These are phyloP conservation scores for Craterostigma plantagineum DNA, from an alignment of 257 asterid genomes.

Conservation along the genomic window DNA sequence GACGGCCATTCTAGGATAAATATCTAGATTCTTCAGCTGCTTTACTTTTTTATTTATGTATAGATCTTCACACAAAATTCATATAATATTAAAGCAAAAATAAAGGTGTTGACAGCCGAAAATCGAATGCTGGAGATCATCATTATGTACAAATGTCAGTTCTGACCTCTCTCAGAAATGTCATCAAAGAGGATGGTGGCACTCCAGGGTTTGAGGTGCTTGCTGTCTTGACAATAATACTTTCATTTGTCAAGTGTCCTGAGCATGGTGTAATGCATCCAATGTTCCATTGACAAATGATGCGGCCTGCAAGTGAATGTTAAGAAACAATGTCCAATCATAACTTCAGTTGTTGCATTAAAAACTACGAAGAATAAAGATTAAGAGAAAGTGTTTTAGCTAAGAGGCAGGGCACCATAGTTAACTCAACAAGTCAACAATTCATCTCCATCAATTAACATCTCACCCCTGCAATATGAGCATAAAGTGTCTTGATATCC, in stretches of 20 bases:
- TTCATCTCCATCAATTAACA: constrained; percentile 11
- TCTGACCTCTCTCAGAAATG: constrained; percentile 70
- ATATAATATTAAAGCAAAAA: too few species aligned
- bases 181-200: constrained; percentile 91
- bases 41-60: too few species aligned
- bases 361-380: too few species aligned
- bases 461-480: constrained; percentile 73
- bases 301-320: constrained; percentile 16
- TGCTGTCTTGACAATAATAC: constrained; percentile 40
- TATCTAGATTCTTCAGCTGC: too few species aligned
- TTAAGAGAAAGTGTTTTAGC: too few species aligned
- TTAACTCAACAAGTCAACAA: constrained; percentile 5
- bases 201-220: constrained; percentile 78
- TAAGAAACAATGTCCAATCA: too few species aligned
- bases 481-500: constrained; percentile 45
- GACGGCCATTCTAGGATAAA: too few species aligned
- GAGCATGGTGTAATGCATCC: constrained; percentile 51
- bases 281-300: constrained; percentile 33
- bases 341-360: too few species aligned
- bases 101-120: too few species aligned
- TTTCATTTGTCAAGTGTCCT: constrained; percentile 37
- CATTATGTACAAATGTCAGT: neutral
- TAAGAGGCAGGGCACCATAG: neutral
- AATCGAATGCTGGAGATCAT: neutral
- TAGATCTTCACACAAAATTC: too few species aligned